These are phyloP conservation scores for Tremellales sp. DNA, from an alignment of 1,284 basidiomycete species.

Conservation along the genomic window DNA sequence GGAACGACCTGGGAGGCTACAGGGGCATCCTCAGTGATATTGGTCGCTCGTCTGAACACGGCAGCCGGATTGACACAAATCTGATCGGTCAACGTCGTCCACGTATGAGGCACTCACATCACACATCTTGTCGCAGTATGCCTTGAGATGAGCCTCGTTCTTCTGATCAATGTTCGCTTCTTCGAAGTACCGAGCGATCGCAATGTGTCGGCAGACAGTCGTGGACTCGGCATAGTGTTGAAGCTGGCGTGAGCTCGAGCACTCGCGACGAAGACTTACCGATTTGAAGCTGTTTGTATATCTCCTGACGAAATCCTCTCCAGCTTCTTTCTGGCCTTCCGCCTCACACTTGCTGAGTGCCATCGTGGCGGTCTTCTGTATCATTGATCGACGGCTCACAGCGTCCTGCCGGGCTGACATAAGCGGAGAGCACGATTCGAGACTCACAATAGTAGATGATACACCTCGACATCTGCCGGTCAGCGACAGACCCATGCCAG, in stretches of 20 bases:
- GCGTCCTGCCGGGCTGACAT: conserved; percentile 70
- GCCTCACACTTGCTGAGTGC: conserved; percentile 9
- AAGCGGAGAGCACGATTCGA: background rate
- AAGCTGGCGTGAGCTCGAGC: conserved; percentile 18
- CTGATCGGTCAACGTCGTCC: conserved; percentile 16
- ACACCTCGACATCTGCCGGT: conserved; percentile 67
- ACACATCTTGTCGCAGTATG: conserved; percentile 74
- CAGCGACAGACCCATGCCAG: background rate
- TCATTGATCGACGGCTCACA: conserved; percentile 55
- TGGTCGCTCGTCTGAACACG: conserved; percentile 17
- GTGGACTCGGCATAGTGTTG: conserved; percentile 61
- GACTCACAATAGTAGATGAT: conserved; percentile 71
- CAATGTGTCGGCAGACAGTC: conserved; percentile 66
- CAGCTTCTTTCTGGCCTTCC: conserved; percentile 13
- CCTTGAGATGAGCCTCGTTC: conserved; percentile 53
- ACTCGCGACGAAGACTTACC: conserved; percentile 48
- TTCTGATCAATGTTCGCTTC: conserved; percentile 59
- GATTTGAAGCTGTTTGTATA: conserved; percentile 58
- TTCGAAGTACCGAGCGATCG: conserved; percentile 77
- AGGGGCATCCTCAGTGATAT: conserved; percentile 26
- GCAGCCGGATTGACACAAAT: conserved; percentile 25
- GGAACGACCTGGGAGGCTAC: conserved; percentile 24
- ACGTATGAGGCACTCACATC: conserved; percentile 60
- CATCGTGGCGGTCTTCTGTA: conserved; percentile 47
- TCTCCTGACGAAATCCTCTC: conserved; percentile 5